These are phyloP conservation scores for Steccherinum ochraceum DNA, from an alignment of 768 basidiomycete species.

Conservation along the genomic window DNA sequence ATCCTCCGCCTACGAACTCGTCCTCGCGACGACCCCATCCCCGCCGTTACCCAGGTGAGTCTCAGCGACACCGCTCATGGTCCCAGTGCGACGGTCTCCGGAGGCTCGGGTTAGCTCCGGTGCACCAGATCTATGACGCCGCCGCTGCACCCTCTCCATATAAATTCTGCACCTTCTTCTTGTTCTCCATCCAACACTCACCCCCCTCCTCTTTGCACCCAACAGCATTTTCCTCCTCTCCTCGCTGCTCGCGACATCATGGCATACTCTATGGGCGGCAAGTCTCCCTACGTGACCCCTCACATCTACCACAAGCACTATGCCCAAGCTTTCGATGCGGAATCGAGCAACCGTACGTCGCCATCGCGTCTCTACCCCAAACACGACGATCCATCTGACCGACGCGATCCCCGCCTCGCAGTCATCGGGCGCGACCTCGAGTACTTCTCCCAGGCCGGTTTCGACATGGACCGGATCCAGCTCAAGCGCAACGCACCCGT, in stretches of 20 bases:
- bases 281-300: constrained; percentile 85
- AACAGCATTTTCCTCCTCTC: constrained; percentile 2
- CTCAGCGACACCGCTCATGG: background rate
- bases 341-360: constrained; percentile 52
- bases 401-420: constrained; percentile 27
- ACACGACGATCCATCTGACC: constrained; percentile 10
- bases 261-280: constrained; percentile 54
- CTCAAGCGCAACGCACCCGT: constrained; percentile 91
- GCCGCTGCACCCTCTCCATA: constrained; percentile 1
- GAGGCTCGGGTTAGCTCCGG: constrained; percentile 6
- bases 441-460: constrained; percentile 98
- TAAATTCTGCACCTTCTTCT: background rate
- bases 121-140: background rate
- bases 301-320: constrained; percentile 87
- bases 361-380: constrained; percentile 7
- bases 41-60: background rate
- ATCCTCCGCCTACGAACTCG: background rate
- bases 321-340: constrained; percentile 66
- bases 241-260: constrained; percentile 32
- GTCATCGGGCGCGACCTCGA: constrained; percentile 92
- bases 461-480: constrained; percentile 97
- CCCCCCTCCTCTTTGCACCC: background rate
- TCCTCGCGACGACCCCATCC: background rate
- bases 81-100: background rate
- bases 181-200: background rate